A percentile compares a stretch with the other conserved stretches of the same genome.
Conservation (phyloP, 1,284 basidiomycete genomes). For the Ceratobasidium theobromae region DNA sequence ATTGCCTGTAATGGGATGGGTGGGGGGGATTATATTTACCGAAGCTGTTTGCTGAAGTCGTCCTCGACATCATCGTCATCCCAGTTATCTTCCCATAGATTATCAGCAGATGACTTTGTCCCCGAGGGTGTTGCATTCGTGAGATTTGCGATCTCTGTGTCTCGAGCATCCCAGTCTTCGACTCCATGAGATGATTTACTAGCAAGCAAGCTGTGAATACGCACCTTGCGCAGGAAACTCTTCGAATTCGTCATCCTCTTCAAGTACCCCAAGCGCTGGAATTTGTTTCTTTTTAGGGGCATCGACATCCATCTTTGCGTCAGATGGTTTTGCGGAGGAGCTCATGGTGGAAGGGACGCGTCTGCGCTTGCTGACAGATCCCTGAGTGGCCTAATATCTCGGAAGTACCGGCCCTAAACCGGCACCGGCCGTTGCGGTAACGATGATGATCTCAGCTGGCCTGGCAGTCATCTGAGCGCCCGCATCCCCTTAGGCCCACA, state of each 20-base stretch:
- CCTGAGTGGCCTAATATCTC: slow-evolving; percentile 2
- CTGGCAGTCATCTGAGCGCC: slow-evolving; percentile 8
- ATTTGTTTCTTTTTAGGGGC: slow-evolving; percentile 40
- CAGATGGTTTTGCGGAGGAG: slow-evolving; percentile 27
- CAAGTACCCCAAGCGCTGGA: slow-evolving; percentile 67
- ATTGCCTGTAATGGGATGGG: neutral
- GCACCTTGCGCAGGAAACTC: slow-evolving; percentile 73
- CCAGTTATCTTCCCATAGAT: slow-evolving; percentile 99
- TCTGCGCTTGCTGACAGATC: neutral
- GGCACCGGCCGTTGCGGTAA: slow-evolving; percentile 11
- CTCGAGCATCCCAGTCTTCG: slow-evolving; percentile 81
- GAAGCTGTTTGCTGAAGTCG: slow-evolving; percentile 92
- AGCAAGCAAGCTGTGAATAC: slow-evolving; percentile 36
- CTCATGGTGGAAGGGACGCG: slow-evolving; percentile 27
- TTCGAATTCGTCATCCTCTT: slow-evolving; percentile 85
- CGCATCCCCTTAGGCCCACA: neutral
- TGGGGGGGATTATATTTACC: slow-evolving; percentile 55
- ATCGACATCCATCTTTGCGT: slow-evolving; percentile 33
- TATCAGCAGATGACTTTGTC: slow-evolving; percentile 73
- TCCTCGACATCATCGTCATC: slow-evolving; percentile 99
- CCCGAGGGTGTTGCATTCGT: slow-evolving; percentile 48
- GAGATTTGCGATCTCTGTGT: slow-evolving; percentile 77
- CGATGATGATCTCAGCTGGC: slow-evolving; percentile 24
- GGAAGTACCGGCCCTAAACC: slow-evolving; percentile 24
- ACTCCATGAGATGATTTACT: slow-evolving; percentile 11